Conservation (phyloP, 306 rosid genomes). For the Geum urbanum region DNA sequence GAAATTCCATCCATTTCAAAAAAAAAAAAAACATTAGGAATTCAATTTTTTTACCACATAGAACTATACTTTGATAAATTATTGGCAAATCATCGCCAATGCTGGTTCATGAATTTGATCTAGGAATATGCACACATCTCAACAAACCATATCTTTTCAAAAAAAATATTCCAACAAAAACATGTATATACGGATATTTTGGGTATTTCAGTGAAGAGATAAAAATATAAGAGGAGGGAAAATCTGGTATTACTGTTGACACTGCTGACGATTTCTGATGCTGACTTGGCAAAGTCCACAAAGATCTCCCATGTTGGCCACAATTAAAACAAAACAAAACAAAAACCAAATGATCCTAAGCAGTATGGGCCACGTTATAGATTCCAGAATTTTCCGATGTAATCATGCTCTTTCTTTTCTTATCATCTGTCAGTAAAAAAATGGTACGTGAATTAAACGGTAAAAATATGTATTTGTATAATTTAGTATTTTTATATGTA, state of each 20-base stretch:
- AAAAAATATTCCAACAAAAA: not conserved
- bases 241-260: slow-evolving; percentile 5
- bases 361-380: slow-evolving; percentile 31
- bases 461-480: too few relatives aligned
- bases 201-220: not conserved
- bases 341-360: slow-evolving; percentile 7
- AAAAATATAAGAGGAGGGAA: not conserved
- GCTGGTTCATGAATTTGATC: not conserved
- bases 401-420: slow-evolving; percentile 27
- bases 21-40: too few relatives aligned
- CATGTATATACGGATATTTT: not conserved
- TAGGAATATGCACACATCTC: slow-evolving; percentile 29
- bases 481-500: too few relatives aligned
- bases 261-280: not conserved
- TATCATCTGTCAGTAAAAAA: too few relatives aligned
- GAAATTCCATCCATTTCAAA: too few relatives aligned
- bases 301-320: not conserved
- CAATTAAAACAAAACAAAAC: not conserved
- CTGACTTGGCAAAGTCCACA: slow-evolving; percentile 4
- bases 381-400: not conserved
- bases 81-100: too few relatives aligned
- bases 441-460: too few relatives aligned
- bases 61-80: too few relatives aligned
- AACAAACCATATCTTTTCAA: not conserved
- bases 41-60: too few relatives aligned